Evolutionary conservation across 306 rosid species (phyloP), one percentile per base, ranked within the genome.

Genomic region (Lithocarpus polystachyus): DNA sequence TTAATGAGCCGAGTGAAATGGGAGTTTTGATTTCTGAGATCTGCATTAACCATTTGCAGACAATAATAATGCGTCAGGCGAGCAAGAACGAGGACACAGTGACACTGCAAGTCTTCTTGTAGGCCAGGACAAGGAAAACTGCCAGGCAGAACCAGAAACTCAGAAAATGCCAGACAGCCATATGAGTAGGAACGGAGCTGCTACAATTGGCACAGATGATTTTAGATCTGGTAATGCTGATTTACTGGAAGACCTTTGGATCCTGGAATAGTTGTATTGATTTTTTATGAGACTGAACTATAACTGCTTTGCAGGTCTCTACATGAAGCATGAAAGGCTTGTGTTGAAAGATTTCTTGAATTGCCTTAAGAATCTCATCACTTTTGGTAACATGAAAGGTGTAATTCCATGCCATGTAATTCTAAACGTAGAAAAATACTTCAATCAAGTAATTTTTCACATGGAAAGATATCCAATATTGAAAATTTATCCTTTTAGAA

Each of bases 281-380:
- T 91, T 98, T 93, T 98, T 31, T 90, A 93, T n/a, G 96, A 95
- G 88, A 89, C 86, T 86, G 97, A 93, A 87, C 33, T 90, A 85
- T 73, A 89, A 90, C 84, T 84, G 90, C 88, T 84, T 78, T 89
- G 82, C 98, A 79, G 97, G 88, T 83, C 82, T 83, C 80, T 89
- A 89, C 74, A 89, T 88, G 20, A 97, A 90, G 82, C 98, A 93
- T 83, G 99, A 95, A 89, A 88, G 90, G 85, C 79, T 88, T 67
- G 94, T 93, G 43, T 80, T 95, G 77, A 88, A 90, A 4, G 86
- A 82, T 84, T 91, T 95, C 69, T 78, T 92, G 98, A 73, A 97
- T 73, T 91, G 93, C 80, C 96, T 93, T 53, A 87, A 93, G 82
- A 88, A 87, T 82, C 94, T 95, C 82, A 93, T 92, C 80, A 86